Base-by-base conservation (phyloP, 495 filamentous ascomycete species). In the Neurospora hispaniola region DNA sequence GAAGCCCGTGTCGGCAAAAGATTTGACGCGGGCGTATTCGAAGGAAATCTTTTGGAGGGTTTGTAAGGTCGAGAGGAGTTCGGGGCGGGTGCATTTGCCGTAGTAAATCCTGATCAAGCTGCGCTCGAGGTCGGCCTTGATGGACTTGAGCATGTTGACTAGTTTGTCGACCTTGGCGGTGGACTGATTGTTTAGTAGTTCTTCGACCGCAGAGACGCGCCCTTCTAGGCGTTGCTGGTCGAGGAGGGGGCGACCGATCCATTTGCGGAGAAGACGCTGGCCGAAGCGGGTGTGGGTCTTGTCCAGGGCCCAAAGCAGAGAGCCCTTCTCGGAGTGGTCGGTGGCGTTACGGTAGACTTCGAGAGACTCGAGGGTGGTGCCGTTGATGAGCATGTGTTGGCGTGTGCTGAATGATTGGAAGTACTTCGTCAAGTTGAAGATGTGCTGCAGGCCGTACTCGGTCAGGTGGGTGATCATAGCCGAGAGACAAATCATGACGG, bases 301-400 rank as follows among this genome's bases (percentile, higher is more conserved):
- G 80, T 99, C 93, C 38, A 99, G 82, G 0, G 94, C 93, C 96
- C 96, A 99, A 80, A 98, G 92, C 18, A 99, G 85, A 79, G 94
- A 97, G 1, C 96, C 96, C 76, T 92, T 96, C 62, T 90, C 88
- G 0, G 88, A 87, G 71, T 94, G 87, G 78, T 99, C 95, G 0
- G 96, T 98, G 74, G 94, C 90, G 74, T 99, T 99, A 39, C 94
- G 90, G 79, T 98, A 99, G 2, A 99, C 92, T 80, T 99, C 96
- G 16, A 99, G 85, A 77, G 93, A 97, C 16, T 94, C 93, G 43
- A 99, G 78, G 0, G 94, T 99, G 72, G 97, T 99, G 20, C 94
- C 96, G 77, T 97, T 98, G 73, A 99, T 85, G 4, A 98, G 85
- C 96, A 99, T 98, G 76, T 98, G 94, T 16, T 94, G 94, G 39